Evolutionary conservation across 768 basidiomycete genomes (phyloP).

Genomic region (Boletus fagicola): DNA sequence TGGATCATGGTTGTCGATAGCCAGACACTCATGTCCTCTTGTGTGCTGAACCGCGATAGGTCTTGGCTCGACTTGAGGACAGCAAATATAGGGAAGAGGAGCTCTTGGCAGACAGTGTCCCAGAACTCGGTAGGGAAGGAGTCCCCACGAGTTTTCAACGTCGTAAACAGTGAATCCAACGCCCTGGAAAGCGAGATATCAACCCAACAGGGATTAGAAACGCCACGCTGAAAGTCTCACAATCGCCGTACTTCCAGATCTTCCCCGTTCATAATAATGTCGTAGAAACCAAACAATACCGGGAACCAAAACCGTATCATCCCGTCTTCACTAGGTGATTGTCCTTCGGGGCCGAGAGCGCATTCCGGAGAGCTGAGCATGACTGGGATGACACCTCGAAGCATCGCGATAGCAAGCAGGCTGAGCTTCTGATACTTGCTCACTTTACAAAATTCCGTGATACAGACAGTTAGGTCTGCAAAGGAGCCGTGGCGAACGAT

Average conservation of each 20-base stretch:
- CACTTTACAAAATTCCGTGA: constrained; percentile 99
- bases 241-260: constrained; percentile 95
- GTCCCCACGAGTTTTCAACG: constrained; percentile 85
- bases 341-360: constrained; percentile 34
- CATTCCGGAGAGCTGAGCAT: constrained; percentile 86
- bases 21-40: constrained; percentile 99
- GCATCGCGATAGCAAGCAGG: constrained; percentile 93
- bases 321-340: constrained; percentile 62
- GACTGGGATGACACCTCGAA: constrained; percentile 86
- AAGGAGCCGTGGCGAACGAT: constrained; percentile 94
- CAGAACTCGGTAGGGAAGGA: constrained; percentile 91
- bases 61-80: constrained; percentile 93
- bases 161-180: constrained; percentile 93
- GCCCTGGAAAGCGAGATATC: constrained; percentile 52
- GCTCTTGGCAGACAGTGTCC: constrained; percentile 95
- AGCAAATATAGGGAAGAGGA: constrained; percentile 97
- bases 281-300: constrained; percentile 95
- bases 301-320: constrained; percentile 99
- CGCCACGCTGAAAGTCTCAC: constrained; percentile 49
- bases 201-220: constrained; percentile 7
- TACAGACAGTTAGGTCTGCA: constrained; percentile 93
- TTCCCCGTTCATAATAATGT: constrained; percentile 99
- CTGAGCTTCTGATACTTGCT: constrained; percentile 99
- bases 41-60: constrained; percentile 87
- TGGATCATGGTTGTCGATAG: constrained; percentile 99